Percentiles rank a stretch among this genome's conserved stretches.
These are phyloP conservation scores for Alternaria atra DNA, from an alignment of 2,329 filamentous ascomycete genomes.

Conservation along the genomic window DNA sequence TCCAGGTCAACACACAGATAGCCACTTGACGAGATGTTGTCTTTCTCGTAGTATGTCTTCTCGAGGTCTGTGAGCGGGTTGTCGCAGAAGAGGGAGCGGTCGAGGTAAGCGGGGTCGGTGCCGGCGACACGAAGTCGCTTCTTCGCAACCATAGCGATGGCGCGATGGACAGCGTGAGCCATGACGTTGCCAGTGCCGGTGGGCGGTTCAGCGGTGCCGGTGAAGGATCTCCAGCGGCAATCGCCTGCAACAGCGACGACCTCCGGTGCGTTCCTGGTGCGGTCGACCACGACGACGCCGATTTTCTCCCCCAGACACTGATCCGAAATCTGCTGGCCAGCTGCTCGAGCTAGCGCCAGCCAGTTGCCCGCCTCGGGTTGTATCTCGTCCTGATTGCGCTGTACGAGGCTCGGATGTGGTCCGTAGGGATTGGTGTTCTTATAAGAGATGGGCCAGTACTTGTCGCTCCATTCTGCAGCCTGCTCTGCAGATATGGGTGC, in stretches of 20 bases:
- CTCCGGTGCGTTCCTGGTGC: conserved; percentile 53
- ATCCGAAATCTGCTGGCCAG: conserved; percentile 67
- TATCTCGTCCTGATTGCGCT: conserved; percentile 74
- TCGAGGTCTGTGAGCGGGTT: conserved; percentile 74
- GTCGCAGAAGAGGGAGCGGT: conserved; percentile 68
- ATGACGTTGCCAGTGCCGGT: conserved; percentile 72
- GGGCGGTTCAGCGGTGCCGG: conserved; percentile 31
- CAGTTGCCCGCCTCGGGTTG: conserved; percentile 69
- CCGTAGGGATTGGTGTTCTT: conserved; percentile 88
- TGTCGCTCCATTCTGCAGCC: conserved; percentile 75
- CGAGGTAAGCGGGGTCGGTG: conserved; percentile 36
- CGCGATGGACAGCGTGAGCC: conserved; percentile 79
- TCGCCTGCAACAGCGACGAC: conserved; percentile 80
- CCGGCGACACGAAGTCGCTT: conserved; percentile 57
- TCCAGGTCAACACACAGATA: conserved; percentile 95
- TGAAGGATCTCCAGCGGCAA: conserved; percentile 69
- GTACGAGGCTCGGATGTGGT: conserved; percentile 79
- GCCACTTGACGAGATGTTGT: conserved; percentile 76
- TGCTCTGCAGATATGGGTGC: conserved; percentile 79
- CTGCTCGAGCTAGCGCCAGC: conserved; percentile 72
- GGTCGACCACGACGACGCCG: conserved; percentile 79
- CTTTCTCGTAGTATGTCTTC: conserved; percentile 64
- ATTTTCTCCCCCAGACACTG: conserved; percentile 72
- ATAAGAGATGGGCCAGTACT: conserved; percentile 87
- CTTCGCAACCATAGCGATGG: conserved; percentile 81